Evolutionary conservation across 768 basidiomycete species (phyloP), one percentile per base, ranked within the genome.

Genomic region (Leccinellum albellum): DNA sequence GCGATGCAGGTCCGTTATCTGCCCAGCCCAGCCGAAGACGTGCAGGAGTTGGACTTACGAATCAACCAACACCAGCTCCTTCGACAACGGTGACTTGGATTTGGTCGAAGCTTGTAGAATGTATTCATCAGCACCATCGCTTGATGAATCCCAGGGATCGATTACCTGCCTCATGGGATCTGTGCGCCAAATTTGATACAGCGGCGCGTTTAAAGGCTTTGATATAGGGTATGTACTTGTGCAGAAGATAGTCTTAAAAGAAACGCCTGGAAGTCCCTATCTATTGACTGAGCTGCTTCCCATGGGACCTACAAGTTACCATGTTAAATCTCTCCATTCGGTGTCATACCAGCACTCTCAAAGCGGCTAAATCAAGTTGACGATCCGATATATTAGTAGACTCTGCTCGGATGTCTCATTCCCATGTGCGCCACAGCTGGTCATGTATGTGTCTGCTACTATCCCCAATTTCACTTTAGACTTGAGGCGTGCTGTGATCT

Each of bases 331-430:
- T n/a, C n/a, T n/a, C n/a, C n/a, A n/a, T n/a, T n/a, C n/a, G n/a
- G n/a, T n/a, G n/a, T n/a, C n/a, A 49, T 77, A 76, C 55, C 85
- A 76, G 58, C 84, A 86, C 67, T 89, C 87, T n/a, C n/a, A n/a
- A n/a, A n/a, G n/a, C n/a, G n/a, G n/a, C n/a, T n/a, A n/a, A n/a
- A n/a, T n/a, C n/a, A n/a, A n/a, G n/a, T n/a, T n/a, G n/a, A n/a
- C n/a, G n/a, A n/a, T n/a, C n/a, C n/a, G n/a, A n/a, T n/a, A n/a
- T n/a, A n/a, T n/a, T n/a, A n/a, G n/a, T n/a, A n/a, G n/a, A n/a
- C n/a, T n/a, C n/a, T n/a, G n/a, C n/a, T n/a, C n/a, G n/a, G n/a
- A n/a, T n/a, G n/a, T n/a, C n/a, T n/a, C n/a, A n/a, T n/a, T n/a
- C n/a, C n/a, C n/a, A n/a, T n/a, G n/a, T n/a, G n/a, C n/a, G n/a